Percentiles rank a stretch among this genome's conserved stretches.
phyloP scores from a whole-genome alignment of 2,329 filamentous ascomycete species.

The Fusarium sacchari region DNA sequence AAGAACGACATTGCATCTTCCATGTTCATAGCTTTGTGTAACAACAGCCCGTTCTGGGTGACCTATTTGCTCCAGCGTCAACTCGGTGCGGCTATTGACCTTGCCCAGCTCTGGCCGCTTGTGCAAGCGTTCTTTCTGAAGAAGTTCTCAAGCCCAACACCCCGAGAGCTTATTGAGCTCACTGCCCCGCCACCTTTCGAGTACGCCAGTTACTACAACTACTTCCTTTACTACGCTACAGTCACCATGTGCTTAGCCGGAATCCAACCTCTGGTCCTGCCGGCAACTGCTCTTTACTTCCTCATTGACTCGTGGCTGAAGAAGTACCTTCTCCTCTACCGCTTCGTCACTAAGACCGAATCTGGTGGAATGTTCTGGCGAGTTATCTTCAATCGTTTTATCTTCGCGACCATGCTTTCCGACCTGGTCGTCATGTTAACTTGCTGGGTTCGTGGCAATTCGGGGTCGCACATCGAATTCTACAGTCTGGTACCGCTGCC shows the following conservation, averaged over 20 bases:
- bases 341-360: slow-evolving; percentile 96
- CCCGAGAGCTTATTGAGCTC: slow-evolving; percentile 88
- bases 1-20: slow-evolving; percentile 69
- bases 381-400: slow-evolving; percentile 88
- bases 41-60: slow-evolving; percentile 91
- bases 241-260: slow-evolving; percentile 86
- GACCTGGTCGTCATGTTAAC: slow-evolving; percentile 83
- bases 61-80: slow-evolving; percentile 94
- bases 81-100: slow-evolving; percentile 89
- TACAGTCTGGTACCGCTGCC: slow-evolving; percentile 78
- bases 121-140: slow-evolving; percentile 86
- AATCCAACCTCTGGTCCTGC: slow-evolving; percentile 87
- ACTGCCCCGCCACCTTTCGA: slow-evolving; percentile 94
- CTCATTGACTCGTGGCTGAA: slow-evolving; percentile 86
- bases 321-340: slow-evolving; percentile 94
- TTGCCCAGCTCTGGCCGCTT: slow-evolving; percentile 88
- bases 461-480: slow-evolving; percentile 65
- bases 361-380: slow-evolving; percentile 95
- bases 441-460: slow-evolving; percentile 74
- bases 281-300: slow-evolving; percentile 91
- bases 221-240: slow-evolving; percentile 93
- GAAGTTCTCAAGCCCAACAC: slow-evolving; percentile 87
- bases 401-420: slow-evolving; percentile 82
- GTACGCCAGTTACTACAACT: slow-evolving; percentile 97
- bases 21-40: slow-evolving; percentile 79